Evolutionary conservation across 2,329 filamentous ascomycete species (phyloP), one percentile per base, ranked within the genome.

Genomic region (Neonectria faginata): DNA sequence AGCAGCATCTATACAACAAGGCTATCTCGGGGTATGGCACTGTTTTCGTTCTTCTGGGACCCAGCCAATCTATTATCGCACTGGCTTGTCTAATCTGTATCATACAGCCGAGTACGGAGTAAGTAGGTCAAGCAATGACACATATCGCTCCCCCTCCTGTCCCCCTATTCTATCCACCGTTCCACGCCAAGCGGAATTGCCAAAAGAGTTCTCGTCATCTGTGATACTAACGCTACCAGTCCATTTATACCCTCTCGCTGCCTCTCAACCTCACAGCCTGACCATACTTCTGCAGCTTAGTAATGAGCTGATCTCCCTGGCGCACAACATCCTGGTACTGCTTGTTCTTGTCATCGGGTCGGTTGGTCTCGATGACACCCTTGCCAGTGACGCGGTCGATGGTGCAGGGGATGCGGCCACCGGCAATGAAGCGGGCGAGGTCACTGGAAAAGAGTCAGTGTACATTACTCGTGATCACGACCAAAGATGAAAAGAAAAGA

Each of bases 311-410:
- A 80, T 99, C 96, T 33, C 96, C 96, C 79, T 98, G 96, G 83
- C 96, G 96, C 66, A 99, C 94, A 41, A 98, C 94, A 74, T 99
- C 96, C 74, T 94, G 92, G 82, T 99, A 99, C 83, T 99, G 96
- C 87, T 97, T 97, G 86, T 98, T 98, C 90, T 99, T 99, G 84
- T 97, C 94, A 78, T 98, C 96, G 9, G 95, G 94, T 59, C 96
- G 88, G 83, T 97, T 97, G 48, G 96, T 99, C 86, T 98, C 96
- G 75, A 99, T 98, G 73, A 98, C 92, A 57, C 95, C 95, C 79
- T 97, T 96, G 71, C 95, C 96, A 64, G 94, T 93, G 69, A 99
- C 96, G 59, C 96, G 92, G 82, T 99, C 96, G 74, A 99, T 98
- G 25, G 94, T 98, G 86, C 96, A 98, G 57, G 94, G 91, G 76